phyloP scores from a whole-genome alignment of 2,329 filamentous ascomycete species.

The Teratosphaeria gauchensis region DNA sequence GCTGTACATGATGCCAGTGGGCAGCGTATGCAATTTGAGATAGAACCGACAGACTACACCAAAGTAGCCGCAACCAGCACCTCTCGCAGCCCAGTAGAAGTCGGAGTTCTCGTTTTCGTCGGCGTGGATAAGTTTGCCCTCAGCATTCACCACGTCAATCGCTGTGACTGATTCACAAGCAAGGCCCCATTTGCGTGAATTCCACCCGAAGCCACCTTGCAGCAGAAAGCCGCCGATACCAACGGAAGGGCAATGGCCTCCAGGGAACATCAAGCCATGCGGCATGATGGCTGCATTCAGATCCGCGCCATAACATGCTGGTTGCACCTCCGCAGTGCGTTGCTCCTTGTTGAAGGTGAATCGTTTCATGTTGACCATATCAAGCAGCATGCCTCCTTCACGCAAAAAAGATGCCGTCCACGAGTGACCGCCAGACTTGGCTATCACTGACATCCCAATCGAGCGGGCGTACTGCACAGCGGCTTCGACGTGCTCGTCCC shows the following conservation, averaged over 20 bases:
- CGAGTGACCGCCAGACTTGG: slow-evolving; percentile 32
- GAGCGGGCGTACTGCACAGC: not conserved
- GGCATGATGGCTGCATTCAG: slow-evolving; percentile 32
- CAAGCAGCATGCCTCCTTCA: slow-evolving; percentile 37
- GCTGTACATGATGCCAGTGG: slow-evolving; percentile 23
- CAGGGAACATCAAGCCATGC: slow-evolving; percentile 40
- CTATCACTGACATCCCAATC: not conserved
- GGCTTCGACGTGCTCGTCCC: not conserved
- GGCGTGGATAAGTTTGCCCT: slow-evolving; percentile 31
- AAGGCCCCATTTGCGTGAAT: slow-evolving; percentile 48
- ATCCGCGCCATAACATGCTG: slow-evolving; percentile 39
- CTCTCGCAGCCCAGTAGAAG: slow-evolving; percentile 42
- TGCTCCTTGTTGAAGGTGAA: slow-evolving; percentile 33
- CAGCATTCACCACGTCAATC: slow-evolving; percentile 41
- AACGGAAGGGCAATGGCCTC: slow-evolving; percentile 49
- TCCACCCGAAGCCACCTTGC: slow-evolving; percentile 52
- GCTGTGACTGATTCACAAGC: slow-evolving; percentile 40
- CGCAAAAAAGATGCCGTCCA: slow-evolving; percentile 43
- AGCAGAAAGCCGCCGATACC: slow-evolving; percentile 48
- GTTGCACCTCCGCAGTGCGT: slow-evolving; percentile 33
- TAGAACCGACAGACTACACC: slow-evolving; percentile 45
- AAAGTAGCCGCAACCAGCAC: slow-evolving; percentile 42
- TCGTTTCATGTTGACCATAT: slow-evolving; percentile 31
- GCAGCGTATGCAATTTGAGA: slow-evolving; percentile 28
- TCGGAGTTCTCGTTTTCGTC: slow-evolving; percentile 33